Percentiles rank a stretch among this genome's conserved stretches.
Evolutionary conservation across 1,284 basidiomycete species (phyloP).

Genomic region (Athelia psychrophila): DNA sequence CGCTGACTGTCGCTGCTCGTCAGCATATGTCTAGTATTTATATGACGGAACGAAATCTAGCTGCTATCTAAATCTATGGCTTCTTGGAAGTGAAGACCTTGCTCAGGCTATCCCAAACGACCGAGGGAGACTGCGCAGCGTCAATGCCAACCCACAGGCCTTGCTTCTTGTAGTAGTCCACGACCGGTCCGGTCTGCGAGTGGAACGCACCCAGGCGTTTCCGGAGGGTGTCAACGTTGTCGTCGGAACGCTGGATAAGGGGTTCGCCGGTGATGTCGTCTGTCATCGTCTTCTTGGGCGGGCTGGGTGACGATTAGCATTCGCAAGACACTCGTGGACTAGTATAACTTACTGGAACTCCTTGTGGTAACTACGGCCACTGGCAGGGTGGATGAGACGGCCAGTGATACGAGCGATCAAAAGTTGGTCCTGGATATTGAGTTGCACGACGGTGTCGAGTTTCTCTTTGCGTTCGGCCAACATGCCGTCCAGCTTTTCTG

Average conservation of each 20-base stretch:
- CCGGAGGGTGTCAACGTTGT: conserved; percentile 90
- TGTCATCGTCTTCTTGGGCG: conserved; percentile 92
- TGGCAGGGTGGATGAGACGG: conserved; percentile 87
- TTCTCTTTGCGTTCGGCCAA: conserved; percentile 79
- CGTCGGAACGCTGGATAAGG: conserved; percentile 89
- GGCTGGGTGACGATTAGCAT: conserved; percentile 46
- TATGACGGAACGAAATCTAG: background rate
- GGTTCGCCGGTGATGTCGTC: conserved; percentile 97
- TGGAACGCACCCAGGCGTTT: conserved; percentile 91
- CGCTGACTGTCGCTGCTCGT: no score
- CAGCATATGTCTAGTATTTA: no score
- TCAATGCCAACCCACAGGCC: conserved; percentile 90
- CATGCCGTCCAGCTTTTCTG: conserved; percentile 95
- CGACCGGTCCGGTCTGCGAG: conserved; percentile 90
- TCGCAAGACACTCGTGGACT: background rate
- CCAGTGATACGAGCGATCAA: conserved; percentile 98
- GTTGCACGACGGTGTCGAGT: conserved; percentile 89
- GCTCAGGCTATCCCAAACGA: conserved; percentile 88
- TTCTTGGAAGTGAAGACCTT: conserved; percentile 47
- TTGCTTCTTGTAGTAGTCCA: conserved; percentile 94
- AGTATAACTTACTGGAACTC: conserved; percentile 80
- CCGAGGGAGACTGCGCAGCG: conserved; percentile 87
- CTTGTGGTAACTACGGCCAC: conserved; percentile 91
- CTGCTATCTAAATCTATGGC: conserved; percentile 23
- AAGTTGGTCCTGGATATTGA: conserved; percentile 91